Evolutionary conservation across 2,329 filamentous ascomycete species (phyloP).

Genomic region (Xylariaceae sp.): DNA sequence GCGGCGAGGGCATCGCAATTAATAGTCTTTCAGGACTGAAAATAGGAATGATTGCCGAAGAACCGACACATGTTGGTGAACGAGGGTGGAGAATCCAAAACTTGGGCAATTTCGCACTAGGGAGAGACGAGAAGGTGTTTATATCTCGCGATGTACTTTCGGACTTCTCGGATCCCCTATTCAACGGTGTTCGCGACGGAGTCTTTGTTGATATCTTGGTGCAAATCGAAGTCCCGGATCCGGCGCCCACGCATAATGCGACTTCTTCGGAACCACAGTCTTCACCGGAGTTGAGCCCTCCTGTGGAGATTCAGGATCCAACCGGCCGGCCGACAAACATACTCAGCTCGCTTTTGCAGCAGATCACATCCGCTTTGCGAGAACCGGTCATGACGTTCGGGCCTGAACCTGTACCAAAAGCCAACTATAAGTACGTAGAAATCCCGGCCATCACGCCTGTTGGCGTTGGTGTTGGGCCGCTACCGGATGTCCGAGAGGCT

Average conservation of each 20-base stretch:
- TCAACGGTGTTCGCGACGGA: slow-evolving; percentile 71
- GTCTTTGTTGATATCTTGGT: slow-evolving; percentile 71
- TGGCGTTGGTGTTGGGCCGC: slow-evolving; percentile 59
- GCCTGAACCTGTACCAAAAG: slow-evolving; percentile 30
- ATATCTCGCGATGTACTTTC: slow-evolving; percentile 72
- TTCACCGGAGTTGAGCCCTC: slow-evolving; percentile 25
- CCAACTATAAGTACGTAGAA: slow-evolving; percentile 40
- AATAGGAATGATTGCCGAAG: slow-evolving; percentile 65
- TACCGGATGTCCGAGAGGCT: slow-evolving; percentile 63
- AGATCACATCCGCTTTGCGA: slow-evolving; percentile 48
- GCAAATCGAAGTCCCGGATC: slow-evolving; percentile 39
- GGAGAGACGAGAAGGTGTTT: slow-evolving; percentile 82
- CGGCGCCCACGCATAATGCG: slow-evolving; percentile 16
- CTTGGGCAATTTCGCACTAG: slow-evolving; percentile 75
- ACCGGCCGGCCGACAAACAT: slow-evolving; percentile 23
- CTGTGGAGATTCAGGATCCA: slow-evolving; percentile 20
- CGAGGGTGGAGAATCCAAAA: slow-evolving; percentile 69
- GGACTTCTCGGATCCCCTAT: slow-evolving; percentile 77
- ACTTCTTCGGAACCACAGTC: slow-evolving; percentile 27
- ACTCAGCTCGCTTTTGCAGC: slow-evolving; percentile 39
- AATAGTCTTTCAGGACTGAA: slow-evolving; percentile 55
- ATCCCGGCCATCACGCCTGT: slow-evolving; percentile 52
- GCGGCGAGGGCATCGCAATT: slow-evolving; percentile 44
- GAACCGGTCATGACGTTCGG: slow-evolving; percentile 38
- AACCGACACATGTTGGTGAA: slow-evolving; percentile 37